Conservation (phyloP, 2,329 filamentous ascomycete species). For the Aureobasidium sp. region DNA sequence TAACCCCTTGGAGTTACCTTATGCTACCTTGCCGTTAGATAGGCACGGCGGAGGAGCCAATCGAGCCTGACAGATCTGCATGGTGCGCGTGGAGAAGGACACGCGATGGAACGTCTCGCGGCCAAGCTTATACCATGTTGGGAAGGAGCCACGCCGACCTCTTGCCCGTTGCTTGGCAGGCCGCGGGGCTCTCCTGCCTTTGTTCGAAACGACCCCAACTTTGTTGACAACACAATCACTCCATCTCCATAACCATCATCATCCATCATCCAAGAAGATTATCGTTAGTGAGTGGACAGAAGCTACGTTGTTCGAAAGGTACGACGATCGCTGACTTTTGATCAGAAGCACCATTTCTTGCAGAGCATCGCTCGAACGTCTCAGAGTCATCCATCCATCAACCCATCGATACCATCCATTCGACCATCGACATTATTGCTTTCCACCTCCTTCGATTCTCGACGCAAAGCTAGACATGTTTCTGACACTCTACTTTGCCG, state of each 20-base stretch:
- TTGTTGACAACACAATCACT: neutral
- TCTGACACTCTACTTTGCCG: neutral
- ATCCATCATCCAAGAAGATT: neutral
- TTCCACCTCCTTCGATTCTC: neutral
- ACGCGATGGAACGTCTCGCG: neutral
- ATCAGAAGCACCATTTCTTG: neutral
- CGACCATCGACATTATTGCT: neutral
- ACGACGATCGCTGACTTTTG: neutral
- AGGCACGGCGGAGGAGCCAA: neutral
- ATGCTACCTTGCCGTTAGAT: constrained; percentile 1
- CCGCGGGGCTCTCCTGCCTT: neutral
- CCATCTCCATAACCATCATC: neutral
- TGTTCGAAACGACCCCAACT: neutral
- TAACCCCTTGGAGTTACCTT: neutral
- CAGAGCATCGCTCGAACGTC: neutral
- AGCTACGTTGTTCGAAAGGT: neutral
- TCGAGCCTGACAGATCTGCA: neutral
- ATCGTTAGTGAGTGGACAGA: neutral
- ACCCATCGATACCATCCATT: neutral
- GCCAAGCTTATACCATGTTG: constrained; percentile 2
- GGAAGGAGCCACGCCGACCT: neutral
- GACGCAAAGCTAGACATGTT: neutral
- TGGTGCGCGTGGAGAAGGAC: neutral
- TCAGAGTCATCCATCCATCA: neutral
- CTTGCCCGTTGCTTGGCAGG: neutral